phyloP scores from a whole-genome alignment of 805 yeast genomes.

The Kodamaea sagamina region DNA sequence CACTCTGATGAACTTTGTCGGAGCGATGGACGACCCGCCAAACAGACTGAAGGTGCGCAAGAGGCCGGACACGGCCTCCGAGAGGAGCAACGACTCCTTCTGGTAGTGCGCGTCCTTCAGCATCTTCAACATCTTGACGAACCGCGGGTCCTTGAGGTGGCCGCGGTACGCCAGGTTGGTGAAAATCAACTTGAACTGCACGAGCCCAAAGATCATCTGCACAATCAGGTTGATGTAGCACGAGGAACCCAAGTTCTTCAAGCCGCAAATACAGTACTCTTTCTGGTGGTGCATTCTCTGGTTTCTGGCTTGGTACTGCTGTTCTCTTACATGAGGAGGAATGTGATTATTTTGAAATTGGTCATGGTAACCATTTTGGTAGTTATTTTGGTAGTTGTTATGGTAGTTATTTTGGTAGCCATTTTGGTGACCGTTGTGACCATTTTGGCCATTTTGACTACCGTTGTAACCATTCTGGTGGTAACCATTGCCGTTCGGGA shows the following conservation, averaged over 20 bases:
- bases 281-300: constrained; percentile 30
- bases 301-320: constrained; percentile 15
- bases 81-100: constrained; percentile 31
- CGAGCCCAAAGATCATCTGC: constrained; percentile 64
- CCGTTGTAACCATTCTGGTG: constrained; percentile 2
- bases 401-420: neutral
- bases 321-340: constrained; percentile 34
- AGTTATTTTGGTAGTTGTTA: neutral
- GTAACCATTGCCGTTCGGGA: neutral
- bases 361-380: neutral
- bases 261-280: constrained; percentile 56
- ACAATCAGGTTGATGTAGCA: constrained; percentile 76
- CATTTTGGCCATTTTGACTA: neutral
- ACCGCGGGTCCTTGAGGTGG: constrained; percentile 41
- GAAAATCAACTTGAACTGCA: constrained; percentile 51
- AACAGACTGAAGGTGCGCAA: constrained; percentile 58
- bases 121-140: constrained; percentile 23
- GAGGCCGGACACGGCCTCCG: constrained; percentile 55
- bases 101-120: constrained; percentile 19
- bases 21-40: constrained; percentile 64
- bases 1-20: constrained; percentile 59
- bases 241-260: constrained; percentile 69
- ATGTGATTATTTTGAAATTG: constrained; percentile 11
- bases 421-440: neutral
- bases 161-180: constrained; percentile 44